phyloP scores from a whole-genome alignment of 2,329 filamentous ascomycete species.

The Chaetothyriales sp. region DNA sequence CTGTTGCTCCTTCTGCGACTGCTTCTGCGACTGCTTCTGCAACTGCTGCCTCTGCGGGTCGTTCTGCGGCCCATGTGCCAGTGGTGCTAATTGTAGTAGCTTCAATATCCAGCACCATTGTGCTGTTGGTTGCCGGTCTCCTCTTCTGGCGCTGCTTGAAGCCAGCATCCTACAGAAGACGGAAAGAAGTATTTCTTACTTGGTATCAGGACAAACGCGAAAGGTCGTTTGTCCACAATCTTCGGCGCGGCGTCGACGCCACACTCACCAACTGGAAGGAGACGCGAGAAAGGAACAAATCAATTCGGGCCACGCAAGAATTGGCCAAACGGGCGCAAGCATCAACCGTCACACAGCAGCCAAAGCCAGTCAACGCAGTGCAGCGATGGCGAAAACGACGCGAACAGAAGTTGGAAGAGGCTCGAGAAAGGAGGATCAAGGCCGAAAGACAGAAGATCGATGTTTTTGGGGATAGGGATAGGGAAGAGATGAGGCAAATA shows the following conservation, averaged over 20 bases:
- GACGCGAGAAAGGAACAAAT: not conserved
- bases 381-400: not conserved
- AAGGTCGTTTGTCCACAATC: not conserved
- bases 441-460: not conserved
- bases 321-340: not conserved
- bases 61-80: not conserved
- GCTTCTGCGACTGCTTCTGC: not conserved
- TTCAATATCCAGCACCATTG: not conserved
- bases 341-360: not conserved
- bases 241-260: not conserved
- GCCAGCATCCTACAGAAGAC: not conserved
- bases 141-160: not conserved
- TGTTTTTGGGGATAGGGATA: not conserved
- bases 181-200: not conserved
- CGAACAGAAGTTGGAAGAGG: not conserved
- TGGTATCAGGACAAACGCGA: not conserved
- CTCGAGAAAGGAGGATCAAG: not conserved
- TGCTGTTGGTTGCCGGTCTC: not conserved
- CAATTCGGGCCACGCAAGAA: not conserved
- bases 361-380: not conserved
- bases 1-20: not conserved
- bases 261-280: not conserved
- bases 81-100: not conserved
- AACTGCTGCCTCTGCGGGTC: too few relatives aligned
- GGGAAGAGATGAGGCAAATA: not conserved